Evolutionary conservation across 2,329 filamentous ascomycete species (phyloP).

Genomic region (Albophoma yamanashiensis): DNA sequence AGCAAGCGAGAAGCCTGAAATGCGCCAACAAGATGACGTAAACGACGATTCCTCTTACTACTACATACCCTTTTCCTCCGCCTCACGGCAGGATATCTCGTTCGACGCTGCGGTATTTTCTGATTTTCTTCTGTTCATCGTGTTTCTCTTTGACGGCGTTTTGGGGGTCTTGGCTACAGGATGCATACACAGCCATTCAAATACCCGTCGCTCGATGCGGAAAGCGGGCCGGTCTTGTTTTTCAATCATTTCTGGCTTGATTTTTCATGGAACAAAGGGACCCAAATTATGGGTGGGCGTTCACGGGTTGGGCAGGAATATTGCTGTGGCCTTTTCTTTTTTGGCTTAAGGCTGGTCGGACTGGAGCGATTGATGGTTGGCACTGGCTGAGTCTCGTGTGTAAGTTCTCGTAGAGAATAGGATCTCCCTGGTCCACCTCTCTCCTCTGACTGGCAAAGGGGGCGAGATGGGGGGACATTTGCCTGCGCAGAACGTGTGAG

Average conservation of each 20-base stretch:
- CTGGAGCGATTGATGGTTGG: background rate
- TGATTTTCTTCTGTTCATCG: background rate
- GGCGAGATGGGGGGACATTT: background rate
- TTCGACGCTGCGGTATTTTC: background rate
- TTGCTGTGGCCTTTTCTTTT: background rate
- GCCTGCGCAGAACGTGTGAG: background rate
- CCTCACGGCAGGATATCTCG: conserved; percentile 1
- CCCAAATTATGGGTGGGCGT: background rate
- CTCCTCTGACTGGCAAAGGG: background rate
- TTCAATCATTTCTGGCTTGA: background rate
- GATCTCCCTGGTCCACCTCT: background rate
- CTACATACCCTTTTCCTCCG: background rate
- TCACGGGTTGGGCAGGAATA: background rate
- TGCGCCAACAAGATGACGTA: background rate
- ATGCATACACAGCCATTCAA: background rate
- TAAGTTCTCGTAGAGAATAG: background rate
- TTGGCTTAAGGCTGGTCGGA: background rate
- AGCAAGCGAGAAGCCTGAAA: background rate
- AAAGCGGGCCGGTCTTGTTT: background rate
- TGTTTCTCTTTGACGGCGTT: background rate
- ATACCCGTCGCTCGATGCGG: background rate
- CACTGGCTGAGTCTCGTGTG: background rate
- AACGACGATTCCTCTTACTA: background rate
- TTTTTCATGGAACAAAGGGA: background rate
- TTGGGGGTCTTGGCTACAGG: background rate